phyloP scores from a whole-genome alignment of 2,329 filamentous ascomycete genomes.

The Penicillium fuscoglaucum region DNA sequence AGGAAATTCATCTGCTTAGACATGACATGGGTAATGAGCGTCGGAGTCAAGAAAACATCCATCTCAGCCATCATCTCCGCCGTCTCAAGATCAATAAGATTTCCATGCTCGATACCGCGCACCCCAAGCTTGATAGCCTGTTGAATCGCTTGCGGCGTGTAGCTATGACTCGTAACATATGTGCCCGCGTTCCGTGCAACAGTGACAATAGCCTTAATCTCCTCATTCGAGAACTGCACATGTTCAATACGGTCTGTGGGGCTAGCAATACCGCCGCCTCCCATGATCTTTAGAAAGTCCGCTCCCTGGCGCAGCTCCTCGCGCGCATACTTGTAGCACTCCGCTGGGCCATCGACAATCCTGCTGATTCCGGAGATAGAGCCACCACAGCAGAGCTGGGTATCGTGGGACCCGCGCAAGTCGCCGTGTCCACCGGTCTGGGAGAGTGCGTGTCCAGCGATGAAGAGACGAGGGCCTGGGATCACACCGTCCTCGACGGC shows the following conservation, averaged over 20 bases:
- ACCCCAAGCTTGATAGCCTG: constrained; percentile 58
- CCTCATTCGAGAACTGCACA: constrained; percentile 58
- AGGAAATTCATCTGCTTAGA: constrained; percentile 39
- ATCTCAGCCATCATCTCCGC: constrained; percentile 54
- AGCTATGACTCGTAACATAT: constrained; percentile 60
- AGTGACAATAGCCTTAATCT: constrained; percentile 56
- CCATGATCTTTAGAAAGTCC: constrained; percentile 65
- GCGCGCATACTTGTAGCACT: constrained; percentile 54
- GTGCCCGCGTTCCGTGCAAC: constrained; percentile 53
- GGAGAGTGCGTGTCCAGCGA: constrained; percentile 54
- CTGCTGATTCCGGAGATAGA: constrained; percentile 40
- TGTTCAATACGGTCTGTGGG: constrained; percentile 57
- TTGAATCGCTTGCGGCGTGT: constrained; percentile 56
- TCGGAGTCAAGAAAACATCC: constrained; percentile 55
- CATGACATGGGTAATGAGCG: constrained; percentile 55
- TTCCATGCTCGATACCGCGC: constrained; percentile 57
- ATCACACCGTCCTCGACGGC: constrained; percentile 58
- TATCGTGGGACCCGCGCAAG: constrained; percentile 46
- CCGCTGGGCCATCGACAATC: constrained; percentile 56
- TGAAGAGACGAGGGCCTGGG: constrained; percentile 58
- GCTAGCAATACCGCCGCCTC: constrained; percentile 57
- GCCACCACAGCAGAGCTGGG: constrained; percentile 50
- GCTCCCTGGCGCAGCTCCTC: constrained; percentile 58
- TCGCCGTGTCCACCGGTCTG: constrained; percentile 63
- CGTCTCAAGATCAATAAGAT: constrained; percentile 46